Evolutionary conservation across 2,329 filamentous ascomycete genomes (phyloP), one percentile per base, ranked within the genome.

Genomic region (Aspergillus luchuensis): DNA sequence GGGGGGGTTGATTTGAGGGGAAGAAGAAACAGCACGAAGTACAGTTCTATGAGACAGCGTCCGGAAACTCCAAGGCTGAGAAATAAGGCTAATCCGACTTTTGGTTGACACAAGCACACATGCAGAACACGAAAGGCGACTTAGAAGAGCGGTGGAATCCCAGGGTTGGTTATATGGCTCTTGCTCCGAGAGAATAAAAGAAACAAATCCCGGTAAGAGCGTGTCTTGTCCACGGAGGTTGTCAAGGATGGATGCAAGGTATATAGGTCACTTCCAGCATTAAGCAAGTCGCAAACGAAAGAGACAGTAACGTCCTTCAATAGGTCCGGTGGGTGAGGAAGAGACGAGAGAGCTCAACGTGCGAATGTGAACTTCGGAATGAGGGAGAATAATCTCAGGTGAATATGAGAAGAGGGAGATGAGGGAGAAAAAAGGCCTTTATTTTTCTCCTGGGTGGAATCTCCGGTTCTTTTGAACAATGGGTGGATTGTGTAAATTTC

Each of bases 361-460:
- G 58, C 36, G 61, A 60, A 60, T 63, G 61, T 63, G 66, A 70
- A 72, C 72, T 69, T 63, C 68, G 67, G 52, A 60, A 54, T 41
- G 53, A 39, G 45, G 59, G 11, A 36, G 33, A 36, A 62, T 56
- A 61, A 56, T 48, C 60, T 58, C 53, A 58, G 56, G 52, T 57
- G 54, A 45, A 45, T 11, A 2, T 23, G 41, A 45, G 41, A 45
- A 23, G 41, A 45, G 45, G 49, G 48, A 45, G 41, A 19, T 21
- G 33, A 30, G 41, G 58, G 41, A 25, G 45, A 49, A 45, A 21
- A 17, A 33, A 19, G 47, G 45, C 25, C 21, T n/a, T 49, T 23
- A 17, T 33, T 50, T 33, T 19, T 17, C 25, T 56, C 57, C 53
- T 62, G 51, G 30, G 57, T 39, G 56, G 49, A 54, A 47, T 49